These are phyloP conservation scores for Teratosphaeria zuluensis DNA, from an alignment of 2,329 filamentous ascomycete genomes.

Conservation along the genomic window DNA sequence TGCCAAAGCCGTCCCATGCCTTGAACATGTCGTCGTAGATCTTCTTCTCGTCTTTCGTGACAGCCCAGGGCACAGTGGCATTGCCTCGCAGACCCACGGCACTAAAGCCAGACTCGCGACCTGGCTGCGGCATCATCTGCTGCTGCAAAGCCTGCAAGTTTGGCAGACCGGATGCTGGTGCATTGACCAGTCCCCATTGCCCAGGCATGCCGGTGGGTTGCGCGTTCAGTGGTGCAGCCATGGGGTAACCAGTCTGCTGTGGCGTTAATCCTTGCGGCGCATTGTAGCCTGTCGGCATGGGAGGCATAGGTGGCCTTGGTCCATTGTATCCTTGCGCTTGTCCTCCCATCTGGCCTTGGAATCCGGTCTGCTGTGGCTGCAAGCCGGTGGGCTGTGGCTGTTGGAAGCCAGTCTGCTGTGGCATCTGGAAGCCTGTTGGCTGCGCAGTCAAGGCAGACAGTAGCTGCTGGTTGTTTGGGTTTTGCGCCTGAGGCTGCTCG, in stretches of 20 bases:
- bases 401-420: conserved; percentile 46
- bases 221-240: conserved; percentile 64
- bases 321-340: conserved; percentile 74
- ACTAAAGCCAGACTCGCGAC: conserved; percentile 78
- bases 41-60: conserved; percentile 97
- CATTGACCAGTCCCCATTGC: conserved; percentile 98
- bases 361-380: conserved; percentile 43
- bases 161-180: conserved; percentile 76
- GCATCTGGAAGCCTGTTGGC: conserved; percentile 45
- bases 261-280: conserved; percentile 47
- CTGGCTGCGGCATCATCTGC: conserved; percentile 94
- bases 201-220: conserved; percentile 89
- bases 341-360: conserved; percentile 44
- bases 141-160: conserved; percentile 89
- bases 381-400: conserved; percentile 53
- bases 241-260: conserved; percentile 55
- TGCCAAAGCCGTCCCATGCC: conserved; percentile 90
- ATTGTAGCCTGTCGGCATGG: conserved; percentile 70
- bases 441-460: conserved; percentile 48
- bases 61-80: conserved; percentile 93
- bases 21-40: conserved; percentile 92
- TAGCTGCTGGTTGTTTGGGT: conserved; percentile 58
- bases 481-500: conserved; percentile 46
- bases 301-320: conserved; percentile 67
- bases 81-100: conserved; percentile 83